Conservation (phyloP, 148 eudicot species). For the Camellia lanceoleosa region DNA sequence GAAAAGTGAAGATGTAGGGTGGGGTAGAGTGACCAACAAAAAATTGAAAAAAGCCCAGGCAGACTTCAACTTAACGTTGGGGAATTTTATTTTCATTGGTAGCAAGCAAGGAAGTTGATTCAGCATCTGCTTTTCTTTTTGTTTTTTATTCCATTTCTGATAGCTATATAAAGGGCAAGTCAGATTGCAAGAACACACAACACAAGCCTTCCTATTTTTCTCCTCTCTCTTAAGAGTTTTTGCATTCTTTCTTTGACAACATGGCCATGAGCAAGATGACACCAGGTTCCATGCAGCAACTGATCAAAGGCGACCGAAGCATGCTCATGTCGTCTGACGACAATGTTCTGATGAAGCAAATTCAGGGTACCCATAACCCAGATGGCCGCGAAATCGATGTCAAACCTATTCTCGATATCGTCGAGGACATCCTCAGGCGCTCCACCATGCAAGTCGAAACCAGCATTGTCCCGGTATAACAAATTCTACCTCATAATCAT, state of each 20-base stretch:
- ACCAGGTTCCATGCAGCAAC: conserved; percentile 10
- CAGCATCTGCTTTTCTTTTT: background rate
- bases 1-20: conserved; percentile 6
- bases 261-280: conserved; percentile 5
- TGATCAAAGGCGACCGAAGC: no score
- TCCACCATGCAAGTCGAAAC: conserved; percentile 8
- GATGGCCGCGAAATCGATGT: conserved; percentile 27
- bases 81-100: conserved; percentile 1
- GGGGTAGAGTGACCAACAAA: no score
- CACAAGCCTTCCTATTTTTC: no score
- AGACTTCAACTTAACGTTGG: conserved; percentile 13
- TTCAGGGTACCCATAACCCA: conserved; percentile 1
- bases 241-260: background rate
- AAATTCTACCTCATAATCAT: background rate
- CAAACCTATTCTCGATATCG: conserved; percentile 27
- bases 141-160: background rate
- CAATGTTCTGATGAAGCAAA: conserved; percentile 18
- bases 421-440: conserved; percentile 29
- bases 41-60: background rate
- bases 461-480: background rate
- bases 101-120: conserved; percentile 18
- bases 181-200: no score
- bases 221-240: no score
- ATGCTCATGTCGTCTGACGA: conserved; percentile 24
- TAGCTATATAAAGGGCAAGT: background rate